A percentile compares a stretch with the other conserved stretches of the same genome.
Conservation (phyloP, 176 grass and related monocot genomes). For the Zea luxurians region DNA sequence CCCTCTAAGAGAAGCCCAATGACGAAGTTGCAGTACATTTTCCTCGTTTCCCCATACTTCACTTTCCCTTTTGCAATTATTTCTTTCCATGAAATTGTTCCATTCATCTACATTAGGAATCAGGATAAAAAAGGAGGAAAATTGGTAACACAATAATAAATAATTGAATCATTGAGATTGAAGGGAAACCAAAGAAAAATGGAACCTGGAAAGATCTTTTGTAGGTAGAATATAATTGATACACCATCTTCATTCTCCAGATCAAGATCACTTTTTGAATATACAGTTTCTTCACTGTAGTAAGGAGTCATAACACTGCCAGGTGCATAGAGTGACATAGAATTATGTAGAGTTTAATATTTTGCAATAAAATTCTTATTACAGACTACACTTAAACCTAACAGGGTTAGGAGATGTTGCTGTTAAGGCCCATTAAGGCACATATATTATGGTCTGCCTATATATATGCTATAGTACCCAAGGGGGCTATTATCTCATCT, state of each 20-base stretch:
- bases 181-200: conserved; percentile 31
- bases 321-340: conserved; percentile 25
- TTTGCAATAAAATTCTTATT: conserved; percentile 31
- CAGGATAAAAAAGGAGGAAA: conserved; percentile 14
- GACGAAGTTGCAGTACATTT: conserved; percentile 85
- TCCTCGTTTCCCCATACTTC: conserved; percentile 96
- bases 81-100: conserved; percentile 97
- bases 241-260: conserved; percentile 98
- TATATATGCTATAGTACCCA: no score
- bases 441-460: no score
- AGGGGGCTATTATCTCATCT: no score
- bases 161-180: conserved; percentile 1
- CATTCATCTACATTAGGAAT: conserved; percentile 81
- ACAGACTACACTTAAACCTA: conserved; percentile 33
- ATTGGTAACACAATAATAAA: conserved; percentile 3
- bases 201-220: conserved; percentile 97
- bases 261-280: conserved; percentile 93
- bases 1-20: conserved; percentile 88
- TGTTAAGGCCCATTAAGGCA: no score
- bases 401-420: conserved; percentile 12
- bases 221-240: conserved; percentile 98
- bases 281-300: conserved; percentile 97
- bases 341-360: conserved; percentile 24
- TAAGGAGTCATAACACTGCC: conserved; percentile 97
- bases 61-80: conserved; percentile 78